Percentiles rank a stretch among this genome's conserved stretches.
These are phyloP conservation scores for Leucocoprinus leucothites DNA, from an alignment of 768 basidiomycete genomes.

Conservation along the genomic window DNA sequence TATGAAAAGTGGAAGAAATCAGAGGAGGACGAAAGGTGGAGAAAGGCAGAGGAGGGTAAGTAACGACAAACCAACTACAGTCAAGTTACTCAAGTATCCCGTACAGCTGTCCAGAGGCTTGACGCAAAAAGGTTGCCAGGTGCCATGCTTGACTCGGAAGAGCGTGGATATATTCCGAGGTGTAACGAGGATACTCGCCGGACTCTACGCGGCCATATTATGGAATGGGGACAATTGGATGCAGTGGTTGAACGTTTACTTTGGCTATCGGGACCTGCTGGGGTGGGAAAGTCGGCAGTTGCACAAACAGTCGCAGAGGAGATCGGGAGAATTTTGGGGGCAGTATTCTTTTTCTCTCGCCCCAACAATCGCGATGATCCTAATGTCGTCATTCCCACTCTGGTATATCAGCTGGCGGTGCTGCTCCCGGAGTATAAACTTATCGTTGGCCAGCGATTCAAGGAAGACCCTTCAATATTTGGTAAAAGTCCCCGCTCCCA, in stretches of 20 bases:
- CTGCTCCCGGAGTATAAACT: too few relatives aligned
- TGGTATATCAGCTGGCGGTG: background rate
- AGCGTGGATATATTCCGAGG: background rate
- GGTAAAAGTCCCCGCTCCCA: background rate
- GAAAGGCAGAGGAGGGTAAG: too few relatives aligned
- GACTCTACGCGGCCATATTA: too few relatives aligned
- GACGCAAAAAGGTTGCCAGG: background rate
- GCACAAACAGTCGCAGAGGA: too few relatives aligned
- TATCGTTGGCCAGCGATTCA: too few relatives aligned
- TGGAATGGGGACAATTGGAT: too few relatives aligned
- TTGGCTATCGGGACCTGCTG: slow-evolving; percentile 7
- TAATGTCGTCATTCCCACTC: background rate
- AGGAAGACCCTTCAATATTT: background rate
- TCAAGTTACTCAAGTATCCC: too few relatives aligned
- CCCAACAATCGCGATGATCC: background rate
- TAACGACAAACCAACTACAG: too few relatives aligned
- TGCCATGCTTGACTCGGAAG: background rate
- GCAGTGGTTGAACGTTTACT: too few relatives aligned
- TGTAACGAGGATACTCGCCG: too few relatives aligned
- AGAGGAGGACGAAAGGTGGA: too few relatives aligned
- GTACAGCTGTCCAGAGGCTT: background rate
- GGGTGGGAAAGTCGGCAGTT: slow-evolving; percentile 8
- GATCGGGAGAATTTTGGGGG: background rate
- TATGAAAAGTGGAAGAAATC: too few relatives aligned
- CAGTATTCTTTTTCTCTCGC: slow-evolving; percentile 3